Percentiles rank a stretch among this genome's conserved stretches.
These are phyloP conservation scores for Syncephalis plumigaleata DNA, from an alignment of 371 early-diverging fungal species.

Conservation along the genomic window DNA sequence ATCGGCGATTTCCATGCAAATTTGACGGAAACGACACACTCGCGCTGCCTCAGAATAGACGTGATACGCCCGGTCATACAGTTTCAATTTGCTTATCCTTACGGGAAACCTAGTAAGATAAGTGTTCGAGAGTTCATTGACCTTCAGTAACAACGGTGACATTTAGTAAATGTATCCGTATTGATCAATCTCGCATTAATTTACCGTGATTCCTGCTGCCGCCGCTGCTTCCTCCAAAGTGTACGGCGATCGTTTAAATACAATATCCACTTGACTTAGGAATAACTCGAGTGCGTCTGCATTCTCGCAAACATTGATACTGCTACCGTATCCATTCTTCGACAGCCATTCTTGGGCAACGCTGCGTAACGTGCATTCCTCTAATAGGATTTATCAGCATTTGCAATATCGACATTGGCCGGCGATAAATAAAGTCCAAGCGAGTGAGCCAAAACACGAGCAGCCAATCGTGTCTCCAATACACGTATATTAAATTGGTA, in stretches of 20 bases:
- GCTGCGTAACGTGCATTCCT: no score
- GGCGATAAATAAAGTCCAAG: slow-evolving; percentile 15
- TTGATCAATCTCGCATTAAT: no score
- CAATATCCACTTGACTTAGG: background rate
- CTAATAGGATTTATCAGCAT: no score
- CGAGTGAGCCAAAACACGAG: slow-evolving; percentile 39
- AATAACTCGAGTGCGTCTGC: background rate
- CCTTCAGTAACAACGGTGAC: no score
- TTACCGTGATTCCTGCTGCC: slow-evolving; percentile 25
- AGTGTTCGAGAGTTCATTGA: slow-evolving; percentile 25
- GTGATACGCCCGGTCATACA: slow-evolving; percentile 67
- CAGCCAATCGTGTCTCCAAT: slow-evolving; percentile 77
- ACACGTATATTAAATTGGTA: slow-evolving; percentile 85
- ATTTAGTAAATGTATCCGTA: no score
- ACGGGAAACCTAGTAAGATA: slow-evolving; percentile 53
- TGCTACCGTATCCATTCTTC: no score
- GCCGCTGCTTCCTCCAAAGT: slow-evolving; percentile 41
- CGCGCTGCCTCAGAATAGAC: slow-evolving; percentile 69
- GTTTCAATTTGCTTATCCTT: slow-evolving; percentile 48
- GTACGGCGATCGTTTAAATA: slow-evolving; percentile 17
- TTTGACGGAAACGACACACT: slow-evolving; percentile 58
- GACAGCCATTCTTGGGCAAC: no score
- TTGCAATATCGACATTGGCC: no score
- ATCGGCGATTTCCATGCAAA: slow-evolving; percentile 23
- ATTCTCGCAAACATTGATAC: no score